Base-by-base conservation (phyloP, 129 eudicot genomes). In the Tagetes erecta region DNA sequence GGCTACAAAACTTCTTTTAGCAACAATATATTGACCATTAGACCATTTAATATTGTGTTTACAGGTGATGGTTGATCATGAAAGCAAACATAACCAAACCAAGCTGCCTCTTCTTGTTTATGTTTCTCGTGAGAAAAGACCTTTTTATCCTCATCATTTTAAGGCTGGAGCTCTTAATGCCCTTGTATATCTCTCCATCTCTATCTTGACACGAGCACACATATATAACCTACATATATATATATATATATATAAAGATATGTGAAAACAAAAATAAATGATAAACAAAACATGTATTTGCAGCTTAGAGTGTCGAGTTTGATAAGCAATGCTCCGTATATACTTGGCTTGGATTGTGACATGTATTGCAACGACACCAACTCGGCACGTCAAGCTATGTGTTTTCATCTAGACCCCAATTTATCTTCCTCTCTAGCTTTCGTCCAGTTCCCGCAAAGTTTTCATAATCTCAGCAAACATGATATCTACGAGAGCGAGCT, bases 91-190 rank as follows among this genome's bases (percentile, higher is more conserved):
- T 78, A 71, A 71, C 27, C 14, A 62, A 65, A 55, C 79, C 76
- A 38, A 73, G 72, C 30, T 87, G 84, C 96, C 97, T 13, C 91
- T 84, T 80, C 87, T 92, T 50, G 97, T 92, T n/a, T 92, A 92
- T 66, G 85, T 92, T 38, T 80, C 97, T 36, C 87, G 97, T 13
- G 96, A 92, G 73, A 89, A 84, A 64, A 83, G 89, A 37, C 91
- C 96, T 4, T 58, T 78, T 45, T 81, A 27, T 71, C 93, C 91
- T 52, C 91, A 89, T 74, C 93, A 75, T 41, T 89, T 89, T 80
- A 92, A 92, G 77, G 97, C 96, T 1, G 97, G 96, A 78, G 86
- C 97, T 47, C 93, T 92, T 45, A 92, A 92, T 44, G 81, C 82
- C 59, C 91, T 92, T 44, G 96, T 89, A 83, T 20, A 50, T 47